These are phyloP conservation scores for Nitzschia sp. DNA, from an alignment of 108 stramenopile species.

Conservation along the genomic window DNA sequence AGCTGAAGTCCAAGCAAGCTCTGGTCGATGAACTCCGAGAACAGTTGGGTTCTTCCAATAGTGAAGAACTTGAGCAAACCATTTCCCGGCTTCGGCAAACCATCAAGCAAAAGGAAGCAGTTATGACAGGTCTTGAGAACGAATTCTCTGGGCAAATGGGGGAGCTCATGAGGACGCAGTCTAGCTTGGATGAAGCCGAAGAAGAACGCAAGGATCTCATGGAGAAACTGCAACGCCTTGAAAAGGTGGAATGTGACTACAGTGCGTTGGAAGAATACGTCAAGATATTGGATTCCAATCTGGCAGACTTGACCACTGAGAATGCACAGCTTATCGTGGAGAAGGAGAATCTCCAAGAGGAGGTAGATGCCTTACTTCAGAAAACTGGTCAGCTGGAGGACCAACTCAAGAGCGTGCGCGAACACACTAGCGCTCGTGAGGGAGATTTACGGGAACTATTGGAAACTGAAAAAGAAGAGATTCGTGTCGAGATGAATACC, in stretches of 20 bases:
- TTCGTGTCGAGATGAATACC: slow-evolving; percentile 18
- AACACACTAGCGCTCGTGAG: slow-evolving; percentile 17
- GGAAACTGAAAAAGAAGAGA: slow-evolving; percentile 31
- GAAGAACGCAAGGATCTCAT: slow-evolving; percentile 28
- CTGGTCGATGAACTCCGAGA: too few relatives aligned
- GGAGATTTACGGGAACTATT: slow-evolving; percentile 23
- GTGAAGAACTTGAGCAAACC: background rate
- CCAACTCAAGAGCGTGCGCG: background rate
- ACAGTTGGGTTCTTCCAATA: background rate
- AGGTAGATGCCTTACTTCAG: slow-evolving; percentile 16
- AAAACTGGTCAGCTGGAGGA: slow-evolving; percentile 16
- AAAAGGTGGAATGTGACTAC: slow-evolving; percentile 26
- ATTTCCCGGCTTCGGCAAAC: slow-evolving; percentile 6
- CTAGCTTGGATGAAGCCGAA: slow-evolving; percentile 28
- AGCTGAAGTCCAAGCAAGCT: background rate
- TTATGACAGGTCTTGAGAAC: slow-evolving; percentile 14
- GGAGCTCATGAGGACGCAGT: slow-evolving; percentile 35
- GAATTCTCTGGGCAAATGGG: slow-evolving; percentile 45
- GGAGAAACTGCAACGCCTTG: slow-evolving; percentile 4
- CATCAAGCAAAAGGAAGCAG: slow-evolving; percentile 26
- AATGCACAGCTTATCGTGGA: slow-evolving; percentile 30
- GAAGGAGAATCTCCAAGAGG: slow-evolving; percentile 31
- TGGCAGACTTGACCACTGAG: slow-evolving; percentile 32
- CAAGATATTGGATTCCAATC: slow-evolving; percentile 33
- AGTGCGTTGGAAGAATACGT: slow-evolving; percentile 29